These are phyloP conservation scores for Neurospora terricola DNA, from an alignment of 495 filamentous ascomycete genomes.

Conservation along the genomic window DNA sequence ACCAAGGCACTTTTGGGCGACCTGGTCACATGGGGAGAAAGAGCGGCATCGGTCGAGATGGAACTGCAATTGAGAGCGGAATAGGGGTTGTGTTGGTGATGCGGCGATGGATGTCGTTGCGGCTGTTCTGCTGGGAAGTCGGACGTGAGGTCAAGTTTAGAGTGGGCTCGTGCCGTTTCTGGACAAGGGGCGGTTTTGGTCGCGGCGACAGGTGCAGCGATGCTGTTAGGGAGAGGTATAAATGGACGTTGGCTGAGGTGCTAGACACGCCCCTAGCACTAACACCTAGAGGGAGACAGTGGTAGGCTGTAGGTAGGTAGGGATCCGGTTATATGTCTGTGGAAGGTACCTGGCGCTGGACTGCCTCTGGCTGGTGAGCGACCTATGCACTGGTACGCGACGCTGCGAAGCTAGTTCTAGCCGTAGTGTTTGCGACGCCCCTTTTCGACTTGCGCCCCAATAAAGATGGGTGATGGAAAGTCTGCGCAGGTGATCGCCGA, in stretches of 20 bases:
- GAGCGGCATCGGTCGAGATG: conserved; percentile 35
- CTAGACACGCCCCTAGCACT: not conserved
- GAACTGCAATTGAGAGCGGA: conserved; percentile 13
- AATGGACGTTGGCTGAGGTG: not conserved
- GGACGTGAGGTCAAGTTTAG: conserved; percentile 37
- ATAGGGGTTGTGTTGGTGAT: conserved; percentile 27
- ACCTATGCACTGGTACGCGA: not conserved
- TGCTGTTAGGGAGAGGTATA: not conserved
- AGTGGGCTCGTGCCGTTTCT: conserved; percentile 26
- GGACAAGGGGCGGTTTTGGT: conserved; percentile 21
- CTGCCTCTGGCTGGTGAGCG: not conserved
- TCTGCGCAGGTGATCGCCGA: not conserved
- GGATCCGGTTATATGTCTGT: not conserved
- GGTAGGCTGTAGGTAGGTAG: not conserved
- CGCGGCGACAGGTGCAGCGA: not conserved
- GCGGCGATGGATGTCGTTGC: conserved; percentile 30
- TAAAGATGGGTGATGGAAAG: not conserved
- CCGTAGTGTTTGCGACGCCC: not conserved
- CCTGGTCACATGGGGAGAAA: conserved; percentile 30
- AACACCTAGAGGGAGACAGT: not conserved
- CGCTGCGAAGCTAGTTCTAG: not conserved
- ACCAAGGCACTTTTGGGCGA: conserved; percentile 25
- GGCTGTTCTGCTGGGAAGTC: conserved; percentile 30
- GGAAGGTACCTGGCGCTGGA: not conserved
- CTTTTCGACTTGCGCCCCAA: not conserved